Conservation (phyloP, 176 grass and related monocot species). For the Musa acuminata region DNA sequence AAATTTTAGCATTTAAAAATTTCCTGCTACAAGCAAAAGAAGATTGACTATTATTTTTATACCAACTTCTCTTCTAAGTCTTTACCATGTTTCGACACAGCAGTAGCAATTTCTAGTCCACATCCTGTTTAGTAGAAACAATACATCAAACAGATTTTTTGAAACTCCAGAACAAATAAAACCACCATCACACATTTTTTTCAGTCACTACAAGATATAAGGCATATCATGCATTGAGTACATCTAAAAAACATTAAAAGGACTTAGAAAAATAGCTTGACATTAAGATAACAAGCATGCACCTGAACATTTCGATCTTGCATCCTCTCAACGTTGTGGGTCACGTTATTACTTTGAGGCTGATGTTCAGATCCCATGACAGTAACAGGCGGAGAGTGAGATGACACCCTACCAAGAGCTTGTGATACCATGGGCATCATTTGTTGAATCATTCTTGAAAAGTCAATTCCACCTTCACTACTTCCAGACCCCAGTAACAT, state of each 20-base stretch:
- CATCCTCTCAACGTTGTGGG: background rate
- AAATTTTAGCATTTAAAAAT: too few species aligned
- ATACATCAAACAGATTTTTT: too few species aligned
- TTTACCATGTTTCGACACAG: background rate
- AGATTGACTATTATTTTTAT: too few species aligned
- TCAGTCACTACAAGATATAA: too few species aligned
- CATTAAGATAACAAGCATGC: conserved; percentile 4
- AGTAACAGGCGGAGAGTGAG: conserved; percentile 18
- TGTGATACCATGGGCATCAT: conserved; percentile 89
- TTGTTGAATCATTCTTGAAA: conserved; percentile 88
- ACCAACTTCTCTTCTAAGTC: background rate
- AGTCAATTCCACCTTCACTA: conserved; percentile 51
- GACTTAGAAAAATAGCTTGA: background rate
- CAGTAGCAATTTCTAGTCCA: background rate
- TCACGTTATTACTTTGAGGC: conserved; percentile 10
- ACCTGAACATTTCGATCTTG: conserved; percentile 32
- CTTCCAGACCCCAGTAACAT: conserved; percentile 31
- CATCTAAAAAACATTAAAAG: too few species aligned
- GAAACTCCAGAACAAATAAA: too few species aligned
- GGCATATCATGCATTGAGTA: too few species aligned
- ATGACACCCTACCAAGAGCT: conserved; percentile 46
- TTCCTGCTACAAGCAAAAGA: too few species aligned
- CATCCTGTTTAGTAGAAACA: too few species aligned
- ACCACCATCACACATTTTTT: too few species aligned
- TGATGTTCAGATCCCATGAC: conserved; percentile 22